These are phyloP conservation scores for Fusarium sp. DNA, from an alignment of 2,329 filamentous ascomycete species.

Conservation along the genomic window DNA sequence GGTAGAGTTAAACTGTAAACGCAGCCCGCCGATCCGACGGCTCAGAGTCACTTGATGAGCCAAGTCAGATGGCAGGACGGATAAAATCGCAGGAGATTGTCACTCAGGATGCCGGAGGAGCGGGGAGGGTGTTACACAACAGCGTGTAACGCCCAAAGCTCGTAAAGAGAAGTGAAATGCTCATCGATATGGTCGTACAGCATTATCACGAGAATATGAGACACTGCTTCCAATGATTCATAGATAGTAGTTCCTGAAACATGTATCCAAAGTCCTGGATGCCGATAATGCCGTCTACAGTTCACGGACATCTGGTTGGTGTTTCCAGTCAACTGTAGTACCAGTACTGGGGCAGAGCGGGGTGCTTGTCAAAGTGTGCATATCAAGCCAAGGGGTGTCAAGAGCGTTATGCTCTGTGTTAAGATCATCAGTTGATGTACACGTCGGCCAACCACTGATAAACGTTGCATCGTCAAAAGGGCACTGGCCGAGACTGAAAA, in stretches of 20 bases:
- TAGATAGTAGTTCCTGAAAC: slow-evolving; percentile 9
- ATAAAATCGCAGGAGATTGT: slow-evolving; percentile 9
- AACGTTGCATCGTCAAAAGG: slow-evolving; percentile 12
- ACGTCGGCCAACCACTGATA: not conserved
- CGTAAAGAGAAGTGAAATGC: slow-evolving; percentile 1
- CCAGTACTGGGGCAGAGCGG: not conserved
- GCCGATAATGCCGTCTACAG: slow-evolving; percentile 3
- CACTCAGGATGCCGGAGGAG: slow-evolving; percentile 3
- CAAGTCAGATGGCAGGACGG: not conserved
- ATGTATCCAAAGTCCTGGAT: slow-evolving; percentile 1
- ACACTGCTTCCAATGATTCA: slow-evolving; percentile 10
- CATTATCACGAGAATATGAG: slow-evolving; percentile 24
- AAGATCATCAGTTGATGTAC: slow-evolving; percentile 14
- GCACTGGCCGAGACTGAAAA: not conserved
- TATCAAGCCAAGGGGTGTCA: not conserved
- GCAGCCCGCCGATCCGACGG: slow-evolving; percentile 20
- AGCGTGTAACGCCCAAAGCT: not conserved
- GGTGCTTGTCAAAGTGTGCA: slow-evolving; percentile 1
- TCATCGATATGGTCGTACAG: slow-evolving; percentile 2
- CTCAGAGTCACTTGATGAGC: slow-evolving; percentile 8
- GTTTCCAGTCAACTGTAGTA: slow-evolving; percentile 1
- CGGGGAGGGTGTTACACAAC: slow-evolving; percentile 13
- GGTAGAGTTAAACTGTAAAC: not conserved
- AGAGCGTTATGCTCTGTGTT: slow-evolving; percentile 7
- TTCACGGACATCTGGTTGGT: not conserved